A percentile compares a stretch with the other conserved stretches of the same genome.
Conservation (phyloP, 2,329 filamentous ascomycete genomes). For the Alternaria viburni region DNA sequence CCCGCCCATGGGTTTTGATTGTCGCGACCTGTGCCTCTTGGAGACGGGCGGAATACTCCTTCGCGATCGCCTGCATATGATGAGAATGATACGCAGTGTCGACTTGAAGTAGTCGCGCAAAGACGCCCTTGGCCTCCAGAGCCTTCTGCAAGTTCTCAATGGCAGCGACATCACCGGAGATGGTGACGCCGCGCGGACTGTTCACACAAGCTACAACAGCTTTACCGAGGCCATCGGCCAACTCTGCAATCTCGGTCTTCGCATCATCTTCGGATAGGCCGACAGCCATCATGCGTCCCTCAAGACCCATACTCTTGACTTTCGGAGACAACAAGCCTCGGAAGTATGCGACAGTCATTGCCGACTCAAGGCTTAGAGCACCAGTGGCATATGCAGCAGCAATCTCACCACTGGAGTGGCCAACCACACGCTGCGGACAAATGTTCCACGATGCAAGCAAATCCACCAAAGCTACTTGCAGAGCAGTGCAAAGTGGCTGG, state of each 20-base stretch:
- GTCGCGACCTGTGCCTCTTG: conserved; percentile 3
- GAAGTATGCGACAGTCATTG: conserved; percentile 20
- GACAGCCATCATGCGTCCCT: conserved; percentile 41
- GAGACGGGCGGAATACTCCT: conserved; percentile 21
- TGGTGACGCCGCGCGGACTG: conserved; percentile 50
- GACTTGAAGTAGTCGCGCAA: conserved; percentile 49
- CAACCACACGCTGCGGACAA: conserved; percentile 20
- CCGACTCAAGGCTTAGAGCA: conserved; percentile 6
- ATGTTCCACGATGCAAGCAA: conserved; percentile 22
- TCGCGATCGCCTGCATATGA: conserved; percentile 44
- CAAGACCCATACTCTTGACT: conserved; percentile 7
- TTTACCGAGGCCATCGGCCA: conserved; percentile 21
- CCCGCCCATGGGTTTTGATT: neutral
- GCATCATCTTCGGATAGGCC: conserved; percentile 28
- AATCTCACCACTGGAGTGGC: conserved; percentile 39
- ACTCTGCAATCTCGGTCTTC: neutral
- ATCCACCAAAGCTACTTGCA: conserved; percentile 34
- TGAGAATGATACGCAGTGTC: conserved; percentile 56
- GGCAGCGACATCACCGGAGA: conserved; percentile 52
- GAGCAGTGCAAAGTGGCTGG: conserved; percentile 27
- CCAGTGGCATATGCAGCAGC: conserved; percentile 31
- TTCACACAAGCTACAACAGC: conserved; percentile 45
- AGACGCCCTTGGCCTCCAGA: conserved; percentile 46
- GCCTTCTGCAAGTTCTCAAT: conserved; percentile 42
- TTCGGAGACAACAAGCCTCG: conserved; percentile 12